Evolutionary conservation across 225 moss, liverwort and hornwort species (phyloP).

Genomic region (Pseudoscleropodium purum): DNA sequence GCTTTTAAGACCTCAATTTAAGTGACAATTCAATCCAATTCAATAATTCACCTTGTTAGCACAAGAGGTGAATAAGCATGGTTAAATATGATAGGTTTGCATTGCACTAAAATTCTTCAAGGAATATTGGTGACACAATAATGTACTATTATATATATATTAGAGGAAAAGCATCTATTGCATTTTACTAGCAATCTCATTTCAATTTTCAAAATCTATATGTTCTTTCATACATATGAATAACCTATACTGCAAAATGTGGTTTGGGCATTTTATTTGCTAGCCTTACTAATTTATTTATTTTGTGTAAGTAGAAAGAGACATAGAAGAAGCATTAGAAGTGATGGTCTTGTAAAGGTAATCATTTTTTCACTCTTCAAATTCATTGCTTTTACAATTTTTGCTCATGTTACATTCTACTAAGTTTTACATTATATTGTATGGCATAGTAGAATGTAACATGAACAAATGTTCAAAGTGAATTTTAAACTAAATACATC

Average conservation of each 20-base stretch:
- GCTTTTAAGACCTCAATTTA: too few relatives aligned
- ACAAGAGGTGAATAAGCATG: background rate
- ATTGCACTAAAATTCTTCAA: background rate
- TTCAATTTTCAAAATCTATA: background rate
- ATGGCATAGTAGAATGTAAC: background rate
- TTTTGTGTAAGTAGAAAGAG: background rate
- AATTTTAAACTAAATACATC: background rate
- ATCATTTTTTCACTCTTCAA: background rate
- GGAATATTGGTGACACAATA: background rate
- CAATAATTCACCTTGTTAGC: background rate
- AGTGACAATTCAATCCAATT: too few relatives aligned
- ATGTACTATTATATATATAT: background rate
- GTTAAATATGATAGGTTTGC: background rate
- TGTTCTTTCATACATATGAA: background rate
- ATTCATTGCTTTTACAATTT: background rate
- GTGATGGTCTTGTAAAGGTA: background rate
- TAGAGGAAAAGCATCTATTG: background rate
- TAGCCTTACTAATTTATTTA: background rate
- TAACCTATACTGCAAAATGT: background rate
- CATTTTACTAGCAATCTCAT: background rate
- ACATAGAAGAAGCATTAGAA: background rate
- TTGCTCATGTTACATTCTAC: background rate
- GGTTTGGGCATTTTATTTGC: background rate
- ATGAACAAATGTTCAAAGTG: background rate
- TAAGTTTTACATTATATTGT: background rate